A percentile compares a stretch with the other conserved stretches of the same genome.
Conservation (phyloP, 352 stramenopile genomes). For the Nothophytophthora sp. region DNA sequence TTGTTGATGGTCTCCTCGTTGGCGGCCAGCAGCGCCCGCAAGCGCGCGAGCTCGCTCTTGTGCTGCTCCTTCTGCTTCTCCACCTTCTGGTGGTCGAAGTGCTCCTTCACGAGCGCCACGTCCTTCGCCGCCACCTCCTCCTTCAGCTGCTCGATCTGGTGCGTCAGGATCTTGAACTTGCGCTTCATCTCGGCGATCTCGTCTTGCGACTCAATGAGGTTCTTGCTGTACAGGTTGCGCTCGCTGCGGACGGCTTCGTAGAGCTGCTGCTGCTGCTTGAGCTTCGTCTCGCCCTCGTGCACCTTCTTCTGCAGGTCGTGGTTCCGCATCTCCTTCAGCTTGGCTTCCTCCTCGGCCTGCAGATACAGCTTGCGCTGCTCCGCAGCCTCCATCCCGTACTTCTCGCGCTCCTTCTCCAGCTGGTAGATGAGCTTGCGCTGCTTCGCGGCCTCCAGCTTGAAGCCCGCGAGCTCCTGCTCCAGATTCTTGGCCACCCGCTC, state of each 20-base stretch:
- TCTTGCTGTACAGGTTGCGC: conserved; percentile 96
- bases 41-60: conserved; percentile 91
- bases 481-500: conserved; percentile 90
- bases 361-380: conserved; percentile 87
- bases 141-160: conserved; percentile 97
- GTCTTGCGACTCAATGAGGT: conserved; percentile 95
- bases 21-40: conserved; percentile 85
- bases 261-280: conserved; percentile 97
- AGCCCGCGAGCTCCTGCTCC: conserved; percentile 78
- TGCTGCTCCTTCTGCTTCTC: conserved; percentile 95
- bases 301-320: conserved; percentile 89
- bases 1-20: conserved; percentile 95
- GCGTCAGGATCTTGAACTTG: conserved; percentile 97
- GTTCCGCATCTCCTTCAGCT: conserved; percentile 82
- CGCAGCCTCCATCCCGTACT: conserved; percentile 87
- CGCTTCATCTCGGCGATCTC: conserved; percentile 96
- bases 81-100: conserved; percentile 95
- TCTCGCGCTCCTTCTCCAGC: conserved; percentile 93
- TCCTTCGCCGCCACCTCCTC: conserved; percentile 96
- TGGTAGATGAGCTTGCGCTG: conserved; percentile 91
- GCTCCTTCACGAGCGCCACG: conserved; percentile 94
- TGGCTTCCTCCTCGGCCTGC: conserved; percentile 79
- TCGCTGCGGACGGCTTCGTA: conserved; percentile 95
- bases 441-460: conserved; percentile 86
- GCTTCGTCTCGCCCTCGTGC: conserved; percentile 89